phyloP scores from a whole-genome alignment of 257 asterid species.

The Solanum clarkiae region DNA sequence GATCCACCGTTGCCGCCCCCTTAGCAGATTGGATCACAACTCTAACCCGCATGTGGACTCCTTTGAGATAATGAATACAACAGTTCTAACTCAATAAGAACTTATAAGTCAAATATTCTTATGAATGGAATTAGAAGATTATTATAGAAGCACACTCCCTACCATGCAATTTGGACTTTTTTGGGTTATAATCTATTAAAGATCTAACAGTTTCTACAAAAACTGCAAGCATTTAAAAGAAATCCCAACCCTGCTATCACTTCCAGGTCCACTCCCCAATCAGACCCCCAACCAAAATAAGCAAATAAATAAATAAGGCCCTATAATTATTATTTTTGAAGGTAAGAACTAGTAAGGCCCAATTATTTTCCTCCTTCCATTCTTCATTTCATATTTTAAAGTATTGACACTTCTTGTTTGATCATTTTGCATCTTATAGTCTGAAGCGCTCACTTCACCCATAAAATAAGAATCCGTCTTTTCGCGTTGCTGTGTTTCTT shows the following conservation, averaged over 20 bases:
- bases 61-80: background rate
- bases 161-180: too few species aligned
- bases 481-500: background rate
- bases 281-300: background rate
- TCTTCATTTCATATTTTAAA: background rate
- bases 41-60: background rate
- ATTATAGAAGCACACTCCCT: too few species aligned
- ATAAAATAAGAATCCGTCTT: background rate
- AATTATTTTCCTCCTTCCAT: background rate
- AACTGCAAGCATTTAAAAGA: background rate
- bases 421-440: background rate
- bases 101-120: background rate
- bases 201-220: background rate
- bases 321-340: background rate
- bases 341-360: background rate
- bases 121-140: too few species aligned
- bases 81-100: background rate
- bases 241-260: background rate
- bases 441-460: background rate
- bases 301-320: background rate
- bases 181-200: background rate
- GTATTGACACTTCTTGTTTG: background rate
- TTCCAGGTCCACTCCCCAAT: background rate
- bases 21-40: background rate
- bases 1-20: background rate